These are phyloP conservation scores for Scheffersomyces coipomensis DNA, from an alignment of 805 yeast genomes.

Conservation along the genomic window DNA sequence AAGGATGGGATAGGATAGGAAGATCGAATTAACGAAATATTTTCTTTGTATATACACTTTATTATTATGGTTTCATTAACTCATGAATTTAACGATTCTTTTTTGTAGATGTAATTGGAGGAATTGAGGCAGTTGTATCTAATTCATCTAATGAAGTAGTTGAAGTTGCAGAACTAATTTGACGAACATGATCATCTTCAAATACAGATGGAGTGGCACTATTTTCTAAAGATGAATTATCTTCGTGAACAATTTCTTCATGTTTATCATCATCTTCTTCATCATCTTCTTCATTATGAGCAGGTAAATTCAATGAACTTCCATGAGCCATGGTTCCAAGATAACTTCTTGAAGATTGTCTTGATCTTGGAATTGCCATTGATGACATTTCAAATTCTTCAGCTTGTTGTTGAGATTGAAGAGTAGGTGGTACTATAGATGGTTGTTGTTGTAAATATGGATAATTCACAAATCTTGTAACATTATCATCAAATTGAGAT, in stretches of 20 bases:
- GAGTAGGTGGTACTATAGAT: slow-evolving; percentile 8
- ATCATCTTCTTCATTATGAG: slow-evolving; percentile 13
- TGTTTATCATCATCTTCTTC: slow-evolving; percentile 11
- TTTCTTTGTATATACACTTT: too few species aligned
- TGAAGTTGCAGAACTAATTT: slow-evolving; percentile 30
- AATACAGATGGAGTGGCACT: slow-evolving; percentile 41
- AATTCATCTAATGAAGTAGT: slow-evolving; percentile 35
- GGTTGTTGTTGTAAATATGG: slow-evolving; percentile 2
- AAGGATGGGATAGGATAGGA: too few species aligned
- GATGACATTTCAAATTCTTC: slow-evolving; percentile 21
- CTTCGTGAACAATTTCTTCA: slow-evolving; percentile 16
- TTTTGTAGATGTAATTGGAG: neutral
- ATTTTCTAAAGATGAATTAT: slow-evolving; percentile 28
- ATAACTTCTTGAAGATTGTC: slow-evolving; percentile 23
- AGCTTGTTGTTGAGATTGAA: slow-evolving; percentile 3
- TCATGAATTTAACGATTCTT: neutral
- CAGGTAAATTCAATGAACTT: slow-evolving; percentile 2
- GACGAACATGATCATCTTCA: slow-evolving; percentile 23
- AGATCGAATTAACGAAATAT: too few species aligned
- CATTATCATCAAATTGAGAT: slow-evolving; percentile 1
- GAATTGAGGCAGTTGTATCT: neutral
- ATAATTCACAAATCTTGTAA: neutral
- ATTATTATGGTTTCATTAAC: too few species aligned
- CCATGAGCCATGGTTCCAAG: slow-evolving; percentile 9
- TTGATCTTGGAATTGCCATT: slow-evolving; percentile 18